phyloP scores from a whole-genome alignment of 2,329 filamentous ascomycete genomes.

The Botrytis sinoallii region DNA sequence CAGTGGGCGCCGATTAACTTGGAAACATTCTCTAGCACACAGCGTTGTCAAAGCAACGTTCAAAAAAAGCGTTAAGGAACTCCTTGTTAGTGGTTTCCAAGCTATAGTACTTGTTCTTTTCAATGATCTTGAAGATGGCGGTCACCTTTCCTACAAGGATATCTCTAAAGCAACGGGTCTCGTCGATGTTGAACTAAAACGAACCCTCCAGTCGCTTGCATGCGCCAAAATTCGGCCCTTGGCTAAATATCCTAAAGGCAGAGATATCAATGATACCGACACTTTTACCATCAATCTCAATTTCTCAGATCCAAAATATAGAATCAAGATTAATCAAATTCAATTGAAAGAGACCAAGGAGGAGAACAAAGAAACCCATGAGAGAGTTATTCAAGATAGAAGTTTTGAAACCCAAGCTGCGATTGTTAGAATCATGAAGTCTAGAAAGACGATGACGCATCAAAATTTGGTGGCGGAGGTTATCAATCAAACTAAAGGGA shows the following conservation, averaged over 20 bases:
- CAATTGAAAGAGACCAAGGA: conserved; percentile 94
- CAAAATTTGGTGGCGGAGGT: conserved; percentile 87
- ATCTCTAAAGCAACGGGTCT: conserved; percentile 74
- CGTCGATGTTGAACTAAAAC: conserved; percentile 72
- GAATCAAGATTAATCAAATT: conserved; percentile 98
- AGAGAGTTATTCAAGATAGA: conserved; percentile 81
- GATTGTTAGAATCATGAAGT: conserved; percentile 97
- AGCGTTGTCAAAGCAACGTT: conserved; percentile 83
- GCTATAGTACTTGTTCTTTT: conserved; percentile 88
- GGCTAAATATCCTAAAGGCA: conserved; percentile 77
- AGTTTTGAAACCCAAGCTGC: conserved; percentile 97
- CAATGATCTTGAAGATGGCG: conserved; percentile 63
- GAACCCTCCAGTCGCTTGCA: conserved; percentile 91
- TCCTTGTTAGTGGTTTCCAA: conserved; percentile 89
- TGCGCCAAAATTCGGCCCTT: conserved; percentile 86
- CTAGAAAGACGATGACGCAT: conserved; percentile 80
- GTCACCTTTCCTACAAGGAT: conserved; percentile 69
- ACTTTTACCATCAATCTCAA: conserved; percentile 76
- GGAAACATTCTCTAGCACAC: conserved; percentile 92
- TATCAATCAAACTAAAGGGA: conserved; percentile 81
- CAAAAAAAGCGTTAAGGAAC: conserved; percentile 75
- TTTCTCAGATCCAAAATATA: conserved; percentile 79
- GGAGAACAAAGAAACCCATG: conserved; percentile 91
- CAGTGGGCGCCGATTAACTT: conserved; percentile 78
- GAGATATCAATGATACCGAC: conserved; percentile 75